Percentiles rank a stretch among this genome's conserved stretches.
Conservation (phyloP, 1,284 basidiomycete genomes). For the Pascua guehoae region DNA sequence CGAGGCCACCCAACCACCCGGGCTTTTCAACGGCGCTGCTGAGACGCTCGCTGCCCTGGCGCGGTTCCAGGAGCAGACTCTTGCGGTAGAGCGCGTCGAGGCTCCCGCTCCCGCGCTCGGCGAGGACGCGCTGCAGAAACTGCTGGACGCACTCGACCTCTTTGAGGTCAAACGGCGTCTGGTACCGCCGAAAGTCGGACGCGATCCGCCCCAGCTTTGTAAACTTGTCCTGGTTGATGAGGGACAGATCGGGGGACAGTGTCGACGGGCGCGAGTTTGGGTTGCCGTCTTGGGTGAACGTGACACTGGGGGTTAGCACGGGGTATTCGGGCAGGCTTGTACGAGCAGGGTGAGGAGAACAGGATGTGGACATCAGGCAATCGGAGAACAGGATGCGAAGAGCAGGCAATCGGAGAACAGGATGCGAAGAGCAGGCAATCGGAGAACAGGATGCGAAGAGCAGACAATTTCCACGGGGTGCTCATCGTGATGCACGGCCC, state of each 20-base stretch:
- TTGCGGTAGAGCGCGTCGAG: constrained; percentile 49
- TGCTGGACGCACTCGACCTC: constrained; percentile 45
- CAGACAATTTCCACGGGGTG: too few species aligned
- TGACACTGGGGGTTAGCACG: constrained; percentile 54
- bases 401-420: neutral
- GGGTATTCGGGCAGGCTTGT: too few species aligned
- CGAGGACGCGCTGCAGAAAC: constrained; percentile 39
- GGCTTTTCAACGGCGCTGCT: constrained; percentile 39
- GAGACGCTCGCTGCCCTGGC: constrained; percentile 41
- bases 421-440: neutral
- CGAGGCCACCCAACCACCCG: constrained; percentile 34
- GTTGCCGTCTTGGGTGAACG: constrained; percentile 94
- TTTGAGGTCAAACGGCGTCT: constrained; percentile 53
- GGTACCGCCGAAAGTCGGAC: constrained; percentile 91
- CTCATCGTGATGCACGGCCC: neutral
- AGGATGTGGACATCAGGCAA: too few species aligned
- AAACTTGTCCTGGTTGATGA: constrained; percentile 95
- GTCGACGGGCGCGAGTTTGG: constrained; percentile 79
- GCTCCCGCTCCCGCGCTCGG: constrained; percentile 45
- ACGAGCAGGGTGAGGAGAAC: too few species aligned
- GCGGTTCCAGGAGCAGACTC: constrained; percentile 47
- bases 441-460: neutral
- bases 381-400: too few species aligned
- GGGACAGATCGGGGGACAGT: constrained; percentile 66
- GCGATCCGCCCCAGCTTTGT: constrained; percentile 84